Conservation (phyloP, 805 yeast genomes). For the Torulaspora indica region DNA sequence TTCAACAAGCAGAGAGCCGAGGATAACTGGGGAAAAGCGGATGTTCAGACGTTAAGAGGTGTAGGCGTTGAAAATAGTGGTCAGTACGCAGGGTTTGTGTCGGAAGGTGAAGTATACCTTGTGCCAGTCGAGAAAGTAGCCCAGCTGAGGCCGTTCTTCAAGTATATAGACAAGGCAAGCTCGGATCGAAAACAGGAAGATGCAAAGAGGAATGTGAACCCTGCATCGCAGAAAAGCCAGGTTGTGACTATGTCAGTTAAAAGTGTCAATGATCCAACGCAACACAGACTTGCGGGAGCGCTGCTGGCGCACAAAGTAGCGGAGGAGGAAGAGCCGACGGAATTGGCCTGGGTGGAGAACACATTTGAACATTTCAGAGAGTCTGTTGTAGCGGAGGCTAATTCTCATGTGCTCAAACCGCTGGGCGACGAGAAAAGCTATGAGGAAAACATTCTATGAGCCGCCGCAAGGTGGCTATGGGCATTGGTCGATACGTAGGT, state of each 20-base stretch:
- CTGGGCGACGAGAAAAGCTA: constrained; percentile 27
- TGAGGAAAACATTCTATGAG: constrained; percentile 24
- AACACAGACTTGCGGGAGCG: constrained; percentile 64
- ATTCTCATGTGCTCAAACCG: constrained; percentile 25
- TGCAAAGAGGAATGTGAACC: constrained; percentile 39
- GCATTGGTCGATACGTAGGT: background rate
- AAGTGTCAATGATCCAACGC: constrained; percentile 51
- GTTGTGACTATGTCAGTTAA: constrained; percentile 77
- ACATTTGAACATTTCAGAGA: constrained; percentile 33
- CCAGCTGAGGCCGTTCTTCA: constrained; percentile 78
- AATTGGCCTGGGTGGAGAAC: constrained; percentile 45
- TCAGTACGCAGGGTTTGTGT: constrained; percentile 44
- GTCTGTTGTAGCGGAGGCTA: constrained; percentile 22
- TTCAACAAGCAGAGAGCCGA: constrained; percentile 61
- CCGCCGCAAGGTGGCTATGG: background rate
- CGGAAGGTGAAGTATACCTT: constrained; percentile 53
- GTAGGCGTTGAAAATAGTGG: constrained; percentile 55
- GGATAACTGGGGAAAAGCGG: constrained; percentile 55
- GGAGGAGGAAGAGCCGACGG: constrained; percentile 52
- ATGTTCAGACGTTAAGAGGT: constrained; percentile 64
- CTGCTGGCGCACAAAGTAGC: constrained; percentile 56
- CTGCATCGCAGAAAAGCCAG: constrained; percentile 43
- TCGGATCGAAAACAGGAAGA: constrained; percentile 43
- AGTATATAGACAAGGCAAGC: constrained; percentile 62
- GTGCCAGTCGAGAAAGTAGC: constrained; percentile 61